Base-by-base conservation (phyloP, 148 eudicot species). In the Heliamphora exappendiculata region DNA sequence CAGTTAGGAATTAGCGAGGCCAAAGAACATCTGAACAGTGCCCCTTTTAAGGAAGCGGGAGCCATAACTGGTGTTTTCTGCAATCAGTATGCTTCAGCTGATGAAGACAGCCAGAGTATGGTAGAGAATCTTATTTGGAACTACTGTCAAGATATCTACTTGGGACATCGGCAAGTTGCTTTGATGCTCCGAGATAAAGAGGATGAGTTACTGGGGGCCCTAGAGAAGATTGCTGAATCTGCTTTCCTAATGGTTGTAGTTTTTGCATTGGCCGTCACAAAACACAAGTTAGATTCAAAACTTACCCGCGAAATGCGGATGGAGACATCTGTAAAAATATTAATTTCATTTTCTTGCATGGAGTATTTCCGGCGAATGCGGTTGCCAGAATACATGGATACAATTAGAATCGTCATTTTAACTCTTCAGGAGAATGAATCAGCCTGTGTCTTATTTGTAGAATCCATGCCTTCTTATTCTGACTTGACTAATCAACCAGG, bases 231-330 rank as follows among this genome's bases (percentile, higher is more conserved):
- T 67, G 92, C 96, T 60, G 98, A 91, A 81, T 89, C 98, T 67
- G 92, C 96, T 70, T 95, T 95, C 84, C 87, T 95, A 75, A 91
- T 92, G 98, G 88, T 90, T 78, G 97, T 89, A 51, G 89, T 95
- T 74, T 95, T 95, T 87, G 91, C 98, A 44, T 85, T 87, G 83
- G 88, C 91, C 33, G 98, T 95, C 66, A 86, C 95, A 76, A 95
- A 92, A 76, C 87, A 86, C 73, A 90, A 84, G 73, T 63, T 89
- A 50, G 78, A 79, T 78, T 69, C 87, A 39, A 83, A 82, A 68
- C 33, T 80, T 67, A 36, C 88, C 64, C 78, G 39, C 67, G 88
- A 87, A 76, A 76, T 69, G 77, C 89, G 84, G 80, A 72, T 86
- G 76, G 79, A 84, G 51, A 79, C 84, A 66, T 92, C 93, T 14